Conservation (phyloP, 2,329 filamentous ascomycete species). For the Celoporthe dispersa region DNA sequence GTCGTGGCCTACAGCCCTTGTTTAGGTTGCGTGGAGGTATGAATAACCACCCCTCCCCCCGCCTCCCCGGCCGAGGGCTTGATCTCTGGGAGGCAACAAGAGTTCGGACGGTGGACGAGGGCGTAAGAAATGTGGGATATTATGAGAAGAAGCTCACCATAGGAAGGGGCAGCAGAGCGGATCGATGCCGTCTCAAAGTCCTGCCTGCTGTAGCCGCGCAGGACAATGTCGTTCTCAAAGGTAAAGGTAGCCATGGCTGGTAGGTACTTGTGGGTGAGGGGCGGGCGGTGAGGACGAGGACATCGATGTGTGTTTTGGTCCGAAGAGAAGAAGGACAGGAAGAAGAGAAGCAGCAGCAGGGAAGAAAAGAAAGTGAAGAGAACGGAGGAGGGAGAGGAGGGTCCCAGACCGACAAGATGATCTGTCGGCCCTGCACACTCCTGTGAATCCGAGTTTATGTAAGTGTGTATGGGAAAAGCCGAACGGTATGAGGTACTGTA, state of each 20-base stretch:
- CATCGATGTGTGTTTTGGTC: not conserved
- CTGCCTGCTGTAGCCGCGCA: slow-evolving; percentile 42
- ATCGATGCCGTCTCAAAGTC: slow-evolving; percentile 72
- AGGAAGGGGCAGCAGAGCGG: slow-evolving; percentile 70
- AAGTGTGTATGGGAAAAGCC: not conserved
- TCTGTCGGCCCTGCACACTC: slow-evolving; percentile 6
- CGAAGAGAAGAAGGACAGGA: not conserved
- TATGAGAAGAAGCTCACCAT: slow-evolving; percentile 51
- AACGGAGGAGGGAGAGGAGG: slow-evolving; percentile 3
- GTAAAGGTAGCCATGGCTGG: slow-evolving; percentile 18
- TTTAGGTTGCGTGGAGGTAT: not conserved
- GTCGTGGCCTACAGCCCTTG: not conserved
- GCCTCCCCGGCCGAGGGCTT: not conserved
- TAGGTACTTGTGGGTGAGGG: not conserved
- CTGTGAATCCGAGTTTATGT: slow-evolving; percentile 13
- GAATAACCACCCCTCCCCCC: not conserved
- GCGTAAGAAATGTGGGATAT: not conserved
- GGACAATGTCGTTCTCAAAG: slow-evolving; percentile 21
- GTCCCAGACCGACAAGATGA: slow-evolving; percentile 15
- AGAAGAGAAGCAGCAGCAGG: not conserved
- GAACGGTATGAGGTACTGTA: not conserved
- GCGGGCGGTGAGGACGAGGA: slow-evolving; percentile 6
- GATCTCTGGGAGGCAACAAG: not conserved
- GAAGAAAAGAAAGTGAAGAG: not conserved
- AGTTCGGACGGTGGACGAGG: not conserved